These are phyloP conservation scores for Protea cynaroides DNA, from an alignment of 164 flowering plant genomes.

Conservation along the genomic window DNA sequence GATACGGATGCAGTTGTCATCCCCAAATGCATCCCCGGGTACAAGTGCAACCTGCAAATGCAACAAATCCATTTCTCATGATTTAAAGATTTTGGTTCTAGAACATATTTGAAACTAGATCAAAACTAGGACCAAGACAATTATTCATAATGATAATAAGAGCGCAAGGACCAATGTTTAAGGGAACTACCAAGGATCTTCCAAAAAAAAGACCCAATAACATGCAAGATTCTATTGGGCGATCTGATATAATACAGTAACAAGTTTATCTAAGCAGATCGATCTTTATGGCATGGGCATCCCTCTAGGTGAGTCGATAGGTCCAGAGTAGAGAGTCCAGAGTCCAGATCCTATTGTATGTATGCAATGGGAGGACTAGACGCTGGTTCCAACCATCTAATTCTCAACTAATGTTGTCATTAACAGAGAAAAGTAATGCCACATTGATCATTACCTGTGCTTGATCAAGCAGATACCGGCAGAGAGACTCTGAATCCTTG, in stretches of 20 bases:
- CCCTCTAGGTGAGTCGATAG: neutral
- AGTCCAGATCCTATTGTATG: neutral
- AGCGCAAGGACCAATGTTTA: too few relatives aligned
- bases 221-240: too few relatives aligned
- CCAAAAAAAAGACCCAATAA: neutral
- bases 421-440: neutral
- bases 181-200: neutral
- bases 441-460: constrained; percentile 53
- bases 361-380: neutral
- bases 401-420: neutral
- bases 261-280: neutral
- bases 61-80: neutral
- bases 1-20: constrained; percentile 82
- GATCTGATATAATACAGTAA: neutral
- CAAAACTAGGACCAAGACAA: neutral
- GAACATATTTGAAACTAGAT: neutral
- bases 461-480: constrained; percentile 73
- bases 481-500: constrained; percentile 72
- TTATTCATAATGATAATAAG: too few relatives aligned
- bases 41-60: constrained; percentile 81
- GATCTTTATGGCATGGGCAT: neutral
- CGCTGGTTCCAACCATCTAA: neutral
- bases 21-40: constrained; percentile 97
- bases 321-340: neutral
- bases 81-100: neutral